A percentile compares a stretch with the other conserved stretches of the same genome.
Conservation (phyloP, 768 basidiomycete species). For the Nevesoporus exiguus region DNA sequence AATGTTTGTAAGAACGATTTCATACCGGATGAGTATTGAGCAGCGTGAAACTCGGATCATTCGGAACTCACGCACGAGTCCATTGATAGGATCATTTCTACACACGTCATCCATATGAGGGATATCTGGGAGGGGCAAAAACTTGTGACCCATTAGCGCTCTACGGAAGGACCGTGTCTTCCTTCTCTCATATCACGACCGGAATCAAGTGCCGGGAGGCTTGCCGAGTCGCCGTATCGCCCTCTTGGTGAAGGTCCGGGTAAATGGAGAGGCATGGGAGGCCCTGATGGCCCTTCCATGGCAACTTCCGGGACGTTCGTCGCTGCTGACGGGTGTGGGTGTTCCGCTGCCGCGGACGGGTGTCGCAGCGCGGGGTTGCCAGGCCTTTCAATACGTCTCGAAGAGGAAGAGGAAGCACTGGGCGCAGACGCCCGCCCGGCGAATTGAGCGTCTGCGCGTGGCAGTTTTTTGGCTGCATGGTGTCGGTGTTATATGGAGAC, state of each 20-base stretch:
- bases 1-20: conserved; percentile 3
- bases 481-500: conserved; percentile 35
- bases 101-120: neutral
- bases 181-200: conserved; percentile 36
- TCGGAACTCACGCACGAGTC: conserved; percentile 10
- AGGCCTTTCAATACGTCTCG: conserved; percentile 33
- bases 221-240: conserved; percentile 36
- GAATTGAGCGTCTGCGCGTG: conserved; percentile 69
- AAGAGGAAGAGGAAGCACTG: conserved; percentile 26
- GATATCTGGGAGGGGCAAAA: no score
- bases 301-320: conserved; percentile 24
- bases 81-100: conserved; percentile 6
- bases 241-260: conserved; percentile 30
- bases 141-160: conserved; percentile 22
- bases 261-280: conserved; percentile 34
- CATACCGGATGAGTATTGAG: conserved; percentile 12
- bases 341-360: conserved; percentile 27
- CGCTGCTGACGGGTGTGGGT: conserved; percentile 20
- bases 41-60: conserved; percentile 13
- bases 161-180: conserved; percentile 27
- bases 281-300: conserved; percentile 29
- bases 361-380: conserved; percentile 40
- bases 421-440: conserved; percentile 81
- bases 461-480: conserved; percentile 66
- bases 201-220: conserved; percentile 20